Base-by-base conservation (phyloP, 768 basidiomycete species). In the Kwoniella europaea region DNA sequence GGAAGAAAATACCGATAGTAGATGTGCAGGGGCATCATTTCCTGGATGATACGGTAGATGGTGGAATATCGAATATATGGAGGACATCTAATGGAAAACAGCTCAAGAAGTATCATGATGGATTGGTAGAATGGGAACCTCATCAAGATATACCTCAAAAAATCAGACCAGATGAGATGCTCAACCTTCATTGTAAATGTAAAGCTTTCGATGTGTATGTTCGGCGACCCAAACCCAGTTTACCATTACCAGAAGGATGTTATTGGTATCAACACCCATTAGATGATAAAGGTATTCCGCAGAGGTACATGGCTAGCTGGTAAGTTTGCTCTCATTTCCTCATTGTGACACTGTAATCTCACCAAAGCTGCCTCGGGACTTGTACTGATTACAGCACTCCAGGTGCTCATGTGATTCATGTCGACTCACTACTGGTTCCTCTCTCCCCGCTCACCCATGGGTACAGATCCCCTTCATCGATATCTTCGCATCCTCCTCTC, bases 261-360 rank as follows among this genome's bases (percentile, higher is more conserved):
- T 61, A 61, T 61, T 44, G 59, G 59, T 61, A 61, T 61, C 59
- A 61, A 61, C 41, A 44, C 6, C 59, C 59, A 20, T 43, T 15
- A 15, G n/a, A 61, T 43, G 59, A 61, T 4, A 6, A 61, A 20
- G 59, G 59, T 20, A n/a, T 61, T 12, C 59, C 59, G 7, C 35
- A 61, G 42, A 61, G 59, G 43, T 61, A 61, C 41, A 61, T 61
- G 59, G 59, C 59, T 43, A 44, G 59, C 4, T 61, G 35, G 59
- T 61, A 20, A 44, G 59, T 61, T 61, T 22, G 15, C 54, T 55
- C 54, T 55, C 24, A 20, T n/a, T 18, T 3, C 54, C 20, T 5
- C 24, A n/a, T 55, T 22, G 20, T 3, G 54, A 10, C 54, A 10
- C 20, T 18, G 2, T 22, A 24, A 55, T n/a, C 54, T 18, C 29